phyloP scores from a whole-genome alignment of 2,329 filamentous ascomycete species.

The Neonectria hederae region DNA sequence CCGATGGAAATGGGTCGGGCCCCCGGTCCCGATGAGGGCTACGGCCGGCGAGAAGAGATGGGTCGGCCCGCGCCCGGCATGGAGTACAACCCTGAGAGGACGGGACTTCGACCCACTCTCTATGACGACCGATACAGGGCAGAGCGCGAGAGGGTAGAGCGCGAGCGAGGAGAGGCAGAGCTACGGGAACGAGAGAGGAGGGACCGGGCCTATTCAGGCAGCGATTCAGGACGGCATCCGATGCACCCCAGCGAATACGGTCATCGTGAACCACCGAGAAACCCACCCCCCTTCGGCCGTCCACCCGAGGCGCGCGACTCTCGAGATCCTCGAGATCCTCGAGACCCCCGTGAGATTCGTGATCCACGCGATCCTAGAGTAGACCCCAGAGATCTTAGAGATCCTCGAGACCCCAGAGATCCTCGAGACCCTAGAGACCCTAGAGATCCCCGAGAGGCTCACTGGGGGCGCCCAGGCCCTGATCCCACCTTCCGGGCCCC shows the following conservation, averaged over 20 bases:
- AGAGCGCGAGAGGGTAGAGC: conserved; percentile 60
- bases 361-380: conserved; percentile 28
- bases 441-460: conserved; percentile 41
- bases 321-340: conserved; percentile 44
- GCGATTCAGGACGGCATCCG: conserved; percentile 56
- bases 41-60: conserved; percentile 60
- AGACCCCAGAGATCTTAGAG: not conserved
- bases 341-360: conserved; percentile 45
- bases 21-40: conserved; percentile 53
- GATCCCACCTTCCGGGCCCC: conserved; percentile 49
- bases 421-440: conserved; percentile 28
- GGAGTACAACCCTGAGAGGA: conserved; percentile 65
- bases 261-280: conserved; percentile 56
- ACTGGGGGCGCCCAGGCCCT: conserved; percentile 46
- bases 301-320: conserved; percentile 55
- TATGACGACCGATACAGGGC: conserved; percentile 65
- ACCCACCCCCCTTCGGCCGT: conserved; percentile 56
- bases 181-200: conserved; percentile 55
- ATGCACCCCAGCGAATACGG: conserved; percentile 49
- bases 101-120: conserved; percentile 52
- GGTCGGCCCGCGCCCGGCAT: conserved; percentile 47
- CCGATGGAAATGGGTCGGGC: conserved; percentile 58
- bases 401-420: conserved; percentile 37
- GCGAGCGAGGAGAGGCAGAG: conserved; percentile 58
- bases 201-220: conserved; percentile 60